A percentile compares a stretch with the other conserved stretches of the same genome.
Conservation (phyloP, 257 asterid genomes). For the Handroanthus guayacan region DNA sequence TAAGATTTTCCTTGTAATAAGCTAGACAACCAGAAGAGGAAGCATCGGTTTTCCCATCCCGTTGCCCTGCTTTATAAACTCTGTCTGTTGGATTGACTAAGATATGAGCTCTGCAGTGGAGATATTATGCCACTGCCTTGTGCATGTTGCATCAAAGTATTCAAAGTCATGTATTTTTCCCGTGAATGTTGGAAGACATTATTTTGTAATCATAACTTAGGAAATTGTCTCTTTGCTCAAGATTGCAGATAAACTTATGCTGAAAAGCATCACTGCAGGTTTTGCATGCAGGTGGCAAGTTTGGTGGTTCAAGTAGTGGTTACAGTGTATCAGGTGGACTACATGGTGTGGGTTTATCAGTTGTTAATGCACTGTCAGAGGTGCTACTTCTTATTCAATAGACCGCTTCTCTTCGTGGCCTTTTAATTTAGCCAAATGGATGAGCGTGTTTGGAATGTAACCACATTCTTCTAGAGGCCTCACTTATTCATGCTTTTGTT, state of each 20-base stretch:
- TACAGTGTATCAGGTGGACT: slow-evolving; percentile 97
- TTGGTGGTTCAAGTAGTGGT: slow-evolving; percentile 98
- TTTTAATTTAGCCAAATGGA: slow-evolving; percentile 26
- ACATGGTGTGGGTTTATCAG: slow-evolving; percentile 98
- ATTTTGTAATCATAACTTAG: slow-evolving; percentile 11
- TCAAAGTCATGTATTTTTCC: background rate
- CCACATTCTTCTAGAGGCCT: slow-evolving; percentile 9
- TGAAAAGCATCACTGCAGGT: slow-evolving; percentile 65
- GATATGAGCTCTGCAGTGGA: too few relatives aligned
- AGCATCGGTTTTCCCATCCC: slow-evolving; percentile 1
- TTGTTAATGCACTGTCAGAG: slow-evolving; percentile 97
- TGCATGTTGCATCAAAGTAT: background rate
- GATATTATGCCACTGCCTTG: background rate
- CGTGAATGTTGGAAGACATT: background rate
- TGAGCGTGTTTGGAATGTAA: background rate
- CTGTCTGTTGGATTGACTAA: background rate
- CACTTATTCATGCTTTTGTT: slow-evolving; percentile 23
- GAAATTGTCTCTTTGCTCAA: slow-evolving; percentile 32
- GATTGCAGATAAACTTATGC: slow-evolving; percentile 22
- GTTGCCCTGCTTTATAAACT: background rate
- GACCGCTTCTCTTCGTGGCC: slow-evolving; percentile 19
- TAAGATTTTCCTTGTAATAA: slow-evolving; percentile 16
- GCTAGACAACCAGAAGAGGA: background rate
- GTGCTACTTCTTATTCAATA: slow-evolving; percentile 47
- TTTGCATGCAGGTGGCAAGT: slow-evolving; percentile 99